Evolutionary conservation across 805 yeast species (phyloP), one percentile per base, ranked within the genome.

Genomic region (Tetrapisispora taiwanensis): DNA sequence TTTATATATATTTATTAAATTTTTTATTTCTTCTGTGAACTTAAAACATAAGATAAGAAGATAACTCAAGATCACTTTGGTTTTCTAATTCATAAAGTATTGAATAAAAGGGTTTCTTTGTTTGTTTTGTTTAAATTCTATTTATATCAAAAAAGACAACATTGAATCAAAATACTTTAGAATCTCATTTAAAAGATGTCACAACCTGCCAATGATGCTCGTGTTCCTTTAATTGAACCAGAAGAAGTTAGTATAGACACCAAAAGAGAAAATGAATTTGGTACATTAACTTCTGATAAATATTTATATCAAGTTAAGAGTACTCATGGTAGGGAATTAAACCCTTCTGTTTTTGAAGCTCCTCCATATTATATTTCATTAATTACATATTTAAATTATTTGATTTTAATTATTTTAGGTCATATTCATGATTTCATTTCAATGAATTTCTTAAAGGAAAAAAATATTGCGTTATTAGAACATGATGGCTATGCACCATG

Each of bases 401-500:
- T 94, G 53, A 76, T 87, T 38, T 72, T 92, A 54, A 85, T 92
- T 51, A 77, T 88, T 32, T 74, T 87, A 47, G 99, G 99, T 30
- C 95, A 92, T 59, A 67, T 88, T 33, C 79, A 88, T 53, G 99
- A 92, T 67, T 90, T 81, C 62, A 74, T 87, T 47, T 95, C 95
- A 44, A 19, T 30, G 59, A 66, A 71, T 19, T 84, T 89, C 64
- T 75, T 74, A 58, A 83, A 84, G 17, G 73, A 75, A 42, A 75
- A 72, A 44, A 84, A 82, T 55, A 68, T 65, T 34, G 84, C 82
- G 51, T 71, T 89, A 46, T 65, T 81, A 42, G 90, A 85, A 57
- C 73, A 74, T 50, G 80, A 90, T 60, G 98, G 98, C 1, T 79
- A 85, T 56, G 97, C 98, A 30, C 97, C 99, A 26, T 84, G 95